Percentiles rank a stretch among this genome's conserved stretches.
Conservation (phyloP, 441 rosid genomes). For the Arabidopsis hybrid region DNA sequence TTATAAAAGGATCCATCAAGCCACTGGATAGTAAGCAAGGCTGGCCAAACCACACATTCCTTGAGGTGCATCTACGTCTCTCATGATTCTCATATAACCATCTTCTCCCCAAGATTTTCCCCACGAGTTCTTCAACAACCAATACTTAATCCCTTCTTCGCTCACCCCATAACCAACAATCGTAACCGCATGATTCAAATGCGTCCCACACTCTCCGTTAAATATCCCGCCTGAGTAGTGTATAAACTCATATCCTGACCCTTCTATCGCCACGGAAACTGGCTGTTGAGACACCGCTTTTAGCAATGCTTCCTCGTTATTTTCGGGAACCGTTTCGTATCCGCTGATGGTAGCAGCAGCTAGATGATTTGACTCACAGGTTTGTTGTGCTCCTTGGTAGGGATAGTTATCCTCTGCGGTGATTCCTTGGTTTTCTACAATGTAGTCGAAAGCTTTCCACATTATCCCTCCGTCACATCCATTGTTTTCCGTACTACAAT, state of each 20-base stretch:
- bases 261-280: slow-evolving; percentile 44
- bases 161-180: slow-evolving; percentile 46
- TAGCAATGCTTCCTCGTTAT: slow-evolving; percentile 43
- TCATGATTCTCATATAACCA: slow-evolving; percentile 50
- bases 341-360: slow-evolving; percentile 30
- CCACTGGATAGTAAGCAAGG: slow-evolving; percentile 45
- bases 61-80: slow-evolving; percentile 37
- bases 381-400: slow-evolving; percentile 14
- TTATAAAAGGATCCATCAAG: slow-evolving; percentile 1
- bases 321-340: slow-evolving; percentile 40
- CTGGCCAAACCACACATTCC: slow-evolving; percentile 53
- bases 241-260: slow-evolving; percentile 33
- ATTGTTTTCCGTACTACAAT: slow-evolving; percentile 24
- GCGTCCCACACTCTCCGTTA: slow-evolving; percentile 33
- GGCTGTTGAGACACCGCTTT: slow-evolving; percentile 51
- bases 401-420: slow-evolving; percentile 37
- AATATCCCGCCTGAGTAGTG: slow-evolving; percentile 39
- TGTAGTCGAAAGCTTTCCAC: slow-evolving; percentile 37
- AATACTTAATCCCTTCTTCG: slow-evolving; percentile 45
- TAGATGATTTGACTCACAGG: background rate
- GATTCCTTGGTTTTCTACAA: slow-evolving; percentile 38
- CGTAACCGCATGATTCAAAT: slow-evolving; percentile 42
- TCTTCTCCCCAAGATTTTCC: slow-evolving; percentile 44
- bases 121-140: slow-evolving; percentile 55
- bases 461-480: slow-evolving; percentile 41